Evolutionary conservation across 1,284 basidiomycete species (phyloP).

Genomic region (Vanrija sp.): DNA sequence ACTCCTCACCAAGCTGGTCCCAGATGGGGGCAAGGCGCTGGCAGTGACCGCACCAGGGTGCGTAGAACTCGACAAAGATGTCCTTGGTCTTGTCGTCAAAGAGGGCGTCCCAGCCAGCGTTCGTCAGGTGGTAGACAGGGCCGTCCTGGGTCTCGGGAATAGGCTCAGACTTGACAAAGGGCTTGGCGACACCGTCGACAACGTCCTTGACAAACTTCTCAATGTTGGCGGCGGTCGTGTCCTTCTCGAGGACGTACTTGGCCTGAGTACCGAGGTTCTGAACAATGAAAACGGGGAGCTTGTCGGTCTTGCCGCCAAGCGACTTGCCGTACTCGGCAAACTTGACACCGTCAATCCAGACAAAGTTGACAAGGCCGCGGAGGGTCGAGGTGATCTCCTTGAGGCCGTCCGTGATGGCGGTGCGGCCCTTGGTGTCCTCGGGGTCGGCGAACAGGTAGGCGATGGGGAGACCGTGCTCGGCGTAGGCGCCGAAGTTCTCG

Average conservation of each 20-base stretch:
- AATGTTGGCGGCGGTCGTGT: slow-evolving; percentile 51
- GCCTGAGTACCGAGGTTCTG: slow-evolving; percentile 79
- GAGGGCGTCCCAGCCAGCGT: slow-evolving; percentile 83
- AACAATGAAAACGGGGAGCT: slow-evolving; percentile 92
- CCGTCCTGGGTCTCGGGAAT: slow-evolving; percentile 80
- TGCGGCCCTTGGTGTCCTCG: slow-evolving; percentile 56
- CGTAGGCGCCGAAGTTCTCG: slow-evolving; percentile 90
- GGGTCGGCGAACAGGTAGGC: slow-evolving; percentile 95
- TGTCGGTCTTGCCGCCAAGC: slow-evolving; percentile 72
- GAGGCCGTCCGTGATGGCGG: slow-evolving; percentile 65
- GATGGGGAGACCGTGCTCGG: slow-evolving; percentile 75
- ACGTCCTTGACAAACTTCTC: slow-evolving; percentile 66
- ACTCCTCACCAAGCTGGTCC: slow-evolving; percentile 87
- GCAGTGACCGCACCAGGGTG: slow-evolving; percentile 72
- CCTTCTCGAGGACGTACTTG: slow-evolving; percentile 77
- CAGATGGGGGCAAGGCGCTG: slow-evolving; percentile 82
- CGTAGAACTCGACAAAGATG: slow-evolving; percentile 95
- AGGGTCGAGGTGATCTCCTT: slow-evolving; percentile 71
- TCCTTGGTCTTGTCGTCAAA: slow-evolving; percentile 86
- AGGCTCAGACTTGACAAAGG: slow-evolving; percentile 86
- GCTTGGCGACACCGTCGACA: slow-evolving; percentile 67
- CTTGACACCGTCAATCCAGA: slow-evolving; percentile 95
- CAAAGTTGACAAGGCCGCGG: slow-evolving; percentile 92
- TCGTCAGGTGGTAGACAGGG: slow-evolving; percentile 77
- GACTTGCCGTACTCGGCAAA: slow-evolving; percentile 95